Conservation (phyloP, 1,284 basidiomycete genomes). For the Ceratobasidium sp. region DNA sequence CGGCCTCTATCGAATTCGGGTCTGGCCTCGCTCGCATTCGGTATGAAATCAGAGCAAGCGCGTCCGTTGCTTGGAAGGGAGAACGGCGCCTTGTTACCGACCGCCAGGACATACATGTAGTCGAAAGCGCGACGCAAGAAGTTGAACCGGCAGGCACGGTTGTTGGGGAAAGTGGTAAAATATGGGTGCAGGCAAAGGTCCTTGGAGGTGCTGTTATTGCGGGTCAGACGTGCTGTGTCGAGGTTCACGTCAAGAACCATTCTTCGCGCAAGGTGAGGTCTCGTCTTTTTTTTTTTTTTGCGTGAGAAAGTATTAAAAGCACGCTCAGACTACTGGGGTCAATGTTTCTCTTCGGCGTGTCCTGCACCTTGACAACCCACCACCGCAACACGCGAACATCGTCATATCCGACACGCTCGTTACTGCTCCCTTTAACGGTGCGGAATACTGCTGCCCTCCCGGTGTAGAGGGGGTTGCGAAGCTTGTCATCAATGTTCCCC, state of each 20-base stretch:
- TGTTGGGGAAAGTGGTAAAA: constrained; percentile 75
- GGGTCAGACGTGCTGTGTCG: constrained; percentile 70
- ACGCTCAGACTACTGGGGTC: constrained; percentile 66
- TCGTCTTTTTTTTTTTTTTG: constrained; percentile 16
- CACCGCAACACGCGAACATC: constrained; percentile 55
- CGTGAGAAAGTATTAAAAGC: constrained; percentile 13
- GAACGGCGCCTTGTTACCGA: constrained; percentile 69
- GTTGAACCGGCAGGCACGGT: constrained; percentile 58
- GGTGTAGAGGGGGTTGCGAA: constrained; percentile 75
- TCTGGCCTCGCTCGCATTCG: constrained; percentile 67
- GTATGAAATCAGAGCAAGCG: constrained; percentile 73
- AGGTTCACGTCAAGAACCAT: constrained; percentile 78
- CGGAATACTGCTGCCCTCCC: constrained; percentile 72
- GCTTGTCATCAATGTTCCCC: constrained; percentile 75
- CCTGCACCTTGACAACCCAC: constrained; percentile 60
- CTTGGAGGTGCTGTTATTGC: constrained; percentile 67
- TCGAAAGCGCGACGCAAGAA: constrained; percentile 55
- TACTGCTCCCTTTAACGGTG: constrained; percentile 69
- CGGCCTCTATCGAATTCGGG: constrained; percentile 72
- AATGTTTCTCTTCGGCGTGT: constrained; percentile 64
- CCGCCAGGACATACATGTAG: constrained; percentile 66
- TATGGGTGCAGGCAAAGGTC: constrained; percentile 72
- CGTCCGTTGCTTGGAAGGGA: constrained; percentile 72
- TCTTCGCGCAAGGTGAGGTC: constrained; percentile 69
- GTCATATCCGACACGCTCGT: constrained; percentile 71